A percentile compares a stretch with the other conserved stretches of the same genome.
Evolutionary conservation across 2,329 filamentous ascomycete genomes (phyloP).

Genomic region (Phaeomoniella chlamydospora): DNA sequence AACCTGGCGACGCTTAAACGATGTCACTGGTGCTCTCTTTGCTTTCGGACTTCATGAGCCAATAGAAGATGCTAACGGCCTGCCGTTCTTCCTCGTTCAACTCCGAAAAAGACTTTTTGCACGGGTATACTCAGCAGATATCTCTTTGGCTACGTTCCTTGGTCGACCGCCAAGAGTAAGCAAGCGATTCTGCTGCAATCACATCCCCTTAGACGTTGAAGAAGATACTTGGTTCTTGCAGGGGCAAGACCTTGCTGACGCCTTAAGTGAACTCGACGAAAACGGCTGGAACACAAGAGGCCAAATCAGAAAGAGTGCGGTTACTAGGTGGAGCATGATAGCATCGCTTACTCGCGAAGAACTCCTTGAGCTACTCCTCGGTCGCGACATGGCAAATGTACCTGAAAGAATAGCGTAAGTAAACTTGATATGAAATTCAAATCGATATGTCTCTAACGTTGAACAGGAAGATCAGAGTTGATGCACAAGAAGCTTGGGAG

Average conservation of each 20-base stretch:
- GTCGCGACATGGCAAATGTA: conserved; percentile 2
- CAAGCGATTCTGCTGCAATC: conserved; percentile 25
- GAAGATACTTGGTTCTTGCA: conserved; percentile 15
- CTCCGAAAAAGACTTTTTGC: conserved; percentile 26
- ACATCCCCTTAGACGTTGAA: conserved; percentile 18
- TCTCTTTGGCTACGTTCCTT: conserved; percentile 34
- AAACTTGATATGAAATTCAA: not conserved
- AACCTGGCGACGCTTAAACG: conserved; percentile 32
- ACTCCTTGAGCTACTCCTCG: conserved; percentile 15
- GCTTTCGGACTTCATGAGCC: conserved; percentile 33
- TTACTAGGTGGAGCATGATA: conserved; percentile 5
- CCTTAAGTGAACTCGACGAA: conserved; percentile 13
- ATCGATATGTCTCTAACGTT: too few relatives aligned
- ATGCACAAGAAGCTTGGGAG: not conserved
- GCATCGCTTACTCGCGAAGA: conserved; percentile 19
- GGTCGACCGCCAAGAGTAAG: conserved; percentile 32
- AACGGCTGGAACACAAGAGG: conserved; percentile 15
- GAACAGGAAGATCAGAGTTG: conserved; percentile 15
- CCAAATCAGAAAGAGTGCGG: conserved; percentile 7
- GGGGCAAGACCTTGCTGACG: conserved; percentile 11
- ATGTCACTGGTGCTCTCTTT: conserved; percentile 30
- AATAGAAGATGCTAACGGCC: conserved; percentile 13
- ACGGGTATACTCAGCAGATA: conserved; percentile 30
- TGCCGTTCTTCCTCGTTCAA: conserved; percentile 24
- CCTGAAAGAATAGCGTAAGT: conserved; percentile 2